Percentiles rank a stretch among this genome's conserved stretches.
Conservation (phyloP, 2,329 filamentous ascomycete species). For the Aphanocladium album region DNA sequence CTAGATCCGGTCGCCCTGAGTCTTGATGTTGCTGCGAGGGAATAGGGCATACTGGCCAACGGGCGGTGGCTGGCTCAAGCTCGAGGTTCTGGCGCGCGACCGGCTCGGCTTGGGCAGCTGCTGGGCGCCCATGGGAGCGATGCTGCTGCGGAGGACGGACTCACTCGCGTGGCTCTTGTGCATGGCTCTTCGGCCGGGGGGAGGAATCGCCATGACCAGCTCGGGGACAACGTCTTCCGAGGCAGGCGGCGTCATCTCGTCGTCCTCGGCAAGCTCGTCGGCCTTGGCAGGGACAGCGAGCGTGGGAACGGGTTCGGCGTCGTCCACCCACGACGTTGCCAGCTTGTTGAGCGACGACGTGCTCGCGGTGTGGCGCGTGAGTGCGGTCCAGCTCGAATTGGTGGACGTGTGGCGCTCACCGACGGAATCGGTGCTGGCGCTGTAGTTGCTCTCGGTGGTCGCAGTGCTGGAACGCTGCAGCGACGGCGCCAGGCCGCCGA, state of each 20-base stretch:
- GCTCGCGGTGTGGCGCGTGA: slow-evolving; percentile 50
- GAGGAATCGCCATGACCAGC: slow-evolving; percentile 26
- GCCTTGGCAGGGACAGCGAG: not conserved
- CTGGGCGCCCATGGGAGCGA: slow-evolving; percentile 25
- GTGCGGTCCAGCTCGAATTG: slow-evolving; percentile 48
- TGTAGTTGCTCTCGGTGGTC: slow-evolving; percentile 45
- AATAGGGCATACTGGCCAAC: slow-evolving; percentile 45
- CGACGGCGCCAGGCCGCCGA: slow-evolving; percentile 15
- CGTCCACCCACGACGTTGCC: slow-evolving; percentile 26
- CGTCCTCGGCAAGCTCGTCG: slow-evolving; percentile 7
- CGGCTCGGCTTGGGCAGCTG: slow-evolving; percentile 29
- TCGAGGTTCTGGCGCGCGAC: slow-evolving; percentile 42
- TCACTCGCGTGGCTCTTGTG: slow-evolving; percentile 36
- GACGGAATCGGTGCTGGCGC: slow-evolving; percentile 40
- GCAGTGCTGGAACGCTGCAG: slow-evolving; percentile 51
- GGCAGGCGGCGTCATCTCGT: slow-evolving; percentile 21
- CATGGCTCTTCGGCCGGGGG: slow-evolving; percentile 19
- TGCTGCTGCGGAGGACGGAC: slow-evolving; percentile 27
- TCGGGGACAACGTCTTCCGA: slow-evolving; percentile 30
- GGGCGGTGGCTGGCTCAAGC: slow-evolving; percentile 39
- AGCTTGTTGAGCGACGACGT: slow-evolving; percentile 40
- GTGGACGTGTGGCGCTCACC: slow-evolving; percentile 50
- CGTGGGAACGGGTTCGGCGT: slow-evolving; percentile 25
- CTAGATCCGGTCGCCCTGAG: slow-evolving; percentile 12
- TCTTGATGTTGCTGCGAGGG: slow-evolving; percentile 32